Evolutionary conservation across 2,329 filamentous ascomycete species (phyloP).

Genomic region (Tolypocladium guangdongense): DNA sequence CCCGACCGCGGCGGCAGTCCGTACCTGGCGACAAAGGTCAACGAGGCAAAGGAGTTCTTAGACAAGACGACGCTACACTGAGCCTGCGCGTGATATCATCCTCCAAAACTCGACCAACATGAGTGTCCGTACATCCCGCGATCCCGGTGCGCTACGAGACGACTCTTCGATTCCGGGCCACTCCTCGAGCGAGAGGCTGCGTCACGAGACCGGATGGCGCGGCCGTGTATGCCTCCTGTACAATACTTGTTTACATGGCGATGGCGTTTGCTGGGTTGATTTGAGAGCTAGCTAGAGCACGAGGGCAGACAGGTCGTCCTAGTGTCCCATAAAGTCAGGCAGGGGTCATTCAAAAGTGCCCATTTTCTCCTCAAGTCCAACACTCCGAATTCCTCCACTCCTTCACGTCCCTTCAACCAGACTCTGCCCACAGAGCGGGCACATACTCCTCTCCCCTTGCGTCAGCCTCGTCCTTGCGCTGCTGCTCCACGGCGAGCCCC

Average conservation of each 20-base stretch:
- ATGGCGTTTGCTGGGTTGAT: conserved; percentile 27
- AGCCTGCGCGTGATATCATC: conserved; percentile 1
- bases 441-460: conserved; percentile 7
- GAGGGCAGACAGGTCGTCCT: not conserved
- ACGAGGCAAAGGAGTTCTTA: conserved; percentile 93
- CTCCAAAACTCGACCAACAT: not conserved
- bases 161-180: not conserved
- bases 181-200: not conserved
- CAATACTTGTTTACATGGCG: conserved; percentile 31
- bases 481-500: conserved; percentile 21
- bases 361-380: conserved; percentile 2
- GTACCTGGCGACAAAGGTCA: conserved; percentile 94
- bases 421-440: conserved; percentile 2
- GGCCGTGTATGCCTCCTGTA: conserved; percentile 21
- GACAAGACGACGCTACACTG: conserved; percentile 48
- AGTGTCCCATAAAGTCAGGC: not conserved
- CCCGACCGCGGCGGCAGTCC: conserved; percentile 94
- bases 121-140: not conserved
- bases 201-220: conserved; percentile 1
- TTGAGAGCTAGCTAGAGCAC: conserved; percentile 10
- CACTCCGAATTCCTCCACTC: not conserved
- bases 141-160: not conserved
- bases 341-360: not conserved
- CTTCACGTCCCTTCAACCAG: not conserved
- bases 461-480: conserved; percentile 10